Base-by-base conservation (phyloP, 192 early-diverging fungal species). In the Gryganskiella cystojenkinii region DNA sequence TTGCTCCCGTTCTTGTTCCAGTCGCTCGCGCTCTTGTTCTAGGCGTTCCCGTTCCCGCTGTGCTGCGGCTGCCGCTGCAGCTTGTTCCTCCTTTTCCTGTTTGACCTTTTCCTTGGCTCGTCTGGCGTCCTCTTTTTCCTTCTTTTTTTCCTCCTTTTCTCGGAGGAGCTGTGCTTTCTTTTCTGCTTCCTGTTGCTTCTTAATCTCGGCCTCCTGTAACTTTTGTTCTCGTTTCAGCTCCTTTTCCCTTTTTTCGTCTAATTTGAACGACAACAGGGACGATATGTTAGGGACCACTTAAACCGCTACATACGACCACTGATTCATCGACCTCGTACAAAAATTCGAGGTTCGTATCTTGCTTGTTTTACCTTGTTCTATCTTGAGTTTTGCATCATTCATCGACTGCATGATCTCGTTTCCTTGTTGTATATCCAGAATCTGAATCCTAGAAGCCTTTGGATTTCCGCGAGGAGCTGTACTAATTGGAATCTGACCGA, bases 401-500 rank as follows among this genome's bases (percentile, higher is more conserved):
- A 78, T 78, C 0, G 53, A 56, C 33, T 78, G 74, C 61, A 78
- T 78, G 50, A 78, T 78, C 49, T 78, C 74, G 20, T 61, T 78
- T 58, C 74, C 74, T 59, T 78, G 74, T n/a, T 78, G 66, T 30
- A 78, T 64, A 45, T 78, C 74, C 51, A 78, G 34, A 49, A 78
- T 78, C 27, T 78, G 74, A 64, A 78, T 78, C 19, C 74, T 65
- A 31, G 45, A 51, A 14, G 49, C 28, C 28, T 78, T 78, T 54
- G 68, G 74, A 25, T 64, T 78, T 34, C 63, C 17, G 24, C 74
- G 57, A 40, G 73, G 65, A 33, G 73, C 65, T 17, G 74, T 64
- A 17, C 65, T 59, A 27, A 69, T 60, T 25, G 74, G 74, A 45
- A 78, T 65, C 20, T 62, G 60, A 14, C 66, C 62, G 2, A 54